Base-by-base conservation (phyloP, 129 eudicot genomes). In the Centaurea solstitialis region DNA sequence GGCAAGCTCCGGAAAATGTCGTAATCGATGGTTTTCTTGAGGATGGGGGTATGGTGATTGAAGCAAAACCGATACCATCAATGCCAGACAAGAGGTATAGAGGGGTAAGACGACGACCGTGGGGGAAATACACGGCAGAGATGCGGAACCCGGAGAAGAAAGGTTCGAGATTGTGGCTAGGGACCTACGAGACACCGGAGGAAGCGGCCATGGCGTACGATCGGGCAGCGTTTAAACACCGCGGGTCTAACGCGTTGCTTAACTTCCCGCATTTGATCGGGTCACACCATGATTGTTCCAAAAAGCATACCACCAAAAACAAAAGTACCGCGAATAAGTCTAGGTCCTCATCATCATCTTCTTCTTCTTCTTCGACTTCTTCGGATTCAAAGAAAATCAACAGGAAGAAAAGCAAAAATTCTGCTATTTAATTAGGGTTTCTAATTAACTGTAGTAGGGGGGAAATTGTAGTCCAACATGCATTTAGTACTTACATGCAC, bases 181-280 rank as follows among this genome's bases (percentile, higher is more conserved):
- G 88, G 43, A 85, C 85, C 4, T 85, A 85, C 12, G 53, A 76
- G 71, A 85, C 85, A 21, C 57, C 83, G 0, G 86, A 85, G 39
- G 85, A 85, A 64, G 88, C 88, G 12, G 88, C 88, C 41, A 39
- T 85, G 76, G 88, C 88, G 15, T 85, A 85, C 6, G 88, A 85
- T 80, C 70, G 38, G 23, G 83, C 88, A 0, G 88, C 88, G 3
- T 85, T 70, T 64, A 76, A 76, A 57, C 79, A 80, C 20, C 85
- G 81, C 9, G 85, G 85, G 17, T 21, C 88, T 3, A 22, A 74
- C 9, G 85, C 88, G 1, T 24, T 68, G 82, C 88, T 85, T 30
- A 85, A 85, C 67, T 85, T 85, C 57, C 88, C 88, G 1, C 85
- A 85, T 22, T 76, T 85, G 75, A 70, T 85, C 33, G 78, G 72